Percentiles rank a stretch among this genome's conserved stretches.
Evolutionary conservation across 116 monocot genomes (phyloP).

Genomic region (Papilionanthe hybrid): DNA sequence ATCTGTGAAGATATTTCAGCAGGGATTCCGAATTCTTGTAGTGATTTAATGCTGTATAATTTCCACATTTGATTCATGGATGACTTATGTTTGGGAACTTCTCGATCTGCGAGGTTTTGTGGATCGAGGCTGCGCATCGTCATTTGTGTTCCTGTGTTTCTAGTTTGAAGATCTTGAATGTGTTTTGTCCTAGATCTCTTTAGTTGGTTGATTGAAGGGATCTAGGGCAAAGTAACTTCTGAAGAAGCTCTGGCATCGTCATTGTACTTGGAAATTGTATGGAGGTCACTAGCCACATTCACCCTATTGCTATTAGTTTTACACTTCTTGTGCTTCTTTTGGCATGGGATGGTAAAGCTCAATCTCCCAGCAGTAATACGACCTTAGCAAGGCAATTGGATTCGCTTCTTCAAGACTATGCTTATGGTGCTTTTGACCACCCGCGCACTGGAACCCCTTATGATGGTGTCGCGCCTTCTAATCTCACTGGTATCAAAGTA

Average conservation of each 20-base stretch:
- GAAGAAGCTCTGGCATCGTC: not conserved
- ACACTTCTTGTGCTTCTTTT: slow-evolving; percentile 19
- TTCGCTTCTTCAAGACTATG: slow-evolving; percentile 64
- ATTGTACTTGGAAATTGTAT: slow-evolving; percentile 3
- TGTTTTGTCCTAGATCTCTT: not conserved
- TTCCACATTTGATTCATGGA: not conserved
- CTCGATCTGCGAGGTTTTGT: not conserved
- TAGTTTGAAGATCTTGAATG: not conserved
- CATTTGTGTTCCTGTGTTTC: not conserved
- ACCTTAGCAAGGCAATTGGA: slow-evolving; percentile 44
- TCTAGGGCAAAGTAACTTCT: slow-evolving; percentile 7
- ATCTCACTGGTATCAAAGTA: slow-evolving; percentile 52
- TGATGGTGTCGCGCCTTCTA: slow-evolving; percentile 31
- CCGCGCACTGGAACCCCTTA: slow-evolving; percentile 58
- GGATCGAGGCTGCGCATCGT: not conserved
- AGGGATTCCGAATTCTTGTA: not conserved
- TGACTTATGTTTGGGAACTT: not conserved
- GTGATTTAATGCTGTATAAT: not conserved
- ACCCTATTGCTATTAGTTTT: slow-evolving; percentile 12
- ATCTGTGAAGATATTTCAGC: not conserved
- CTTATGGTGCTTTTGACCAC: slow-evolving; percentile 46
- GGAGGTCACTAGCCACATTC: slow-evolving; percentile 5
- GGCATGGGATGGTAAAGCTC: slow-evolving; percentile 26
- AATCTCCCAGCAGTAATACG: slow-evolving; percentile 10
- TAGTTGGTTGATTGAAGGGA: slow-evolving; percentile 1